Evolutionary conservation across 2,329 filamentous ascomycete genomes (phyloP), one percentile per base, ranked within the genome.

Genomic region (Grosmannia clavigera): DNA sequence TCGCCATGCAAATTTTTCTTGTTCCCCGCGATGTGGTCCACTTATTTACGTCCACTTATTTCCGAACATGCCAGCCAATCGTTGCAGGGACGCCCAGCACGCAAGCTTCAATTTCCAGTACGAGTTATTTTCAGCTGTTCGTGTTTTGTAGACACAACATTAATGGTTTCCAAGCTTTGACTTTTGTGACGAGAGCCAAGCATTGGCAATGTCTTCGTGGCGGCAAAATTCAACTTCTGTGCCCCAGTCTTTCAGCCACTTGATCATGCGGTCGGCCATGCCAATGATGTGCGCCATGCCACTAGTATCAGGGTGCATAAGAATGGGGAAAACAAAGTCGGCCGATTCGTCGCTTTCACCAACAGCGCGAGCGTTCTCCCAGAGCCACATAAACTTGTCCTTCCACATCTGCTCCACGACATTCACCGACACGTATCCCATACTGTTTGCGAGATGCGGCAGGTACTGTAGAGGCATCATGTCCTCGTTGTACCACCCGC

Each of bases 301-400:
- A 66, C 76, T 81, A 3, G 78, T 67, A 63, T 90, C 86, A 0
- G 87, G 87, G 69, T 90, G 87, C 38, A 90, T 85, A 0, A 86
- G 90, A 70, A 90, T 86, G 0, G 87, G 86, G 65, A 90, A 90
- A 55, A 89, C 80, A 63, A 90, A 90, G 31, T 61, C 79, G 67
- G 67, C 57, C 62, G 68, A 57, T 4, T 68, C 67, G 33, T 68
- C 65, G 1, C 65, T 66, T 62, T 72, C 68, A 38, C 55, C 59
- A 31, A 58, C 38, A 9, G 50, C 51, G 2, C 59, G 31, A 10
- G 62, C 71, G 38, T 76, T 73, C 57, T 76, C 72, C 60, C 73
- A 74, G n/a, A 83, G 70, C 74, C 76, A 85, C 62, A 51, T 43
- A 60, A 87, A 86, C 63, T 86, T 82, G 61, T 86, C 81, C 58